Conservation (phyloP, 2,329 filamentous ascomycete genomes). For the Lachnellula willkommii region DNA sequence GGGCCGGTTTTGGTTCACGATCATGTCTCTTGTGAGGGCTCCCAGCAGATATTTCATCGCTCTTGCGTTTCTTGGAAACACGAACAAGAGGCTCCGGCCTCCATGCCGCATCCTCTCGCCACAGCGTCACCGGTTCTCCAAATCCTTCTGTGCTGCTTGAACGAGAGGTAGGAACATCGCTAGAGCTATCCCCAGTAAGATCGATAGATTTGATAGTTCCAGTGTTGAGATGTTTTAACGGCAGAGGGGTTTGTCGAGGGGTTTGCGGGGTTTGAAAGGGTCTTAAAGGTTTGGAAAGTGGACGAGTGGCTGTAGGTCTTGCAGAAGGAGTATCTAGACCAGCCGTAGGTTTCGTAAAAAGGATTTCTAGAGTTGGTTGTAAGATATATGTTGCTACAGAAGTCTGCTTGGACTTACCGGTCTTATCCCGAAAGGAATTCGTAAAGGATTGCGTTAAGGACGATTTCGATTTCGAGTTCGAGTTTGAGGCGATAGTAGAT, state of each 20-base stretch:
- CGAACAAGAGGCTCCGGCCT: constrained; percentile 24
- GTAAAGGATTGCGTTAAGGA: constrained; percentile 22
- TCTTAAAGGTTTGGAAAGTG: constrained; percentile 14
- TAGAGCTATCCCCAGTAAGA: constrained; percentile 27
- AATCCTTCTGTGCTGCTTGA: constrained; percentile 25
- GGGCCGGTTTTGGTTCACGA: background rate
- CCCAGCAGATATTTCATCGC: constrained; percentile 25
- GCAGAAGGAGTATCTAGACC: constrained; percentile 24
- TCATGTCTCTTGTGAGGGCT: constrained; percentile 11
- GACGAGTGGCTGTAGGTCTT: constrained; percentile 9
- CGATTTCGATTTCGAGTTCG: constrained; percentile 7
- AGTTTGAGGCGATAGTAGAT: constrained; percentile 21
- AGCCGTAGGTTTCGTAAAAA: constrained; percentile 13
- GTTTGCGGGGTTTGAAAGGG: constrained; percentile 30
- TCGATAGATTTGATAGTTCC: constrained; percentile 29
- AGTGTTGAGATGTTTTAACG: constrained; percentile 11
- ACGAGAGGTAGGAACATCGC: constrained; percentile 9
- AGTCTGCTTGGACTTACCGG: constrained; percentile 10
- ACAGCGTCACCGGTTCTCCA: constrained; percentile 21
- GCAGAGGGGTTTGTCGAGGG: constrained; percentile 27
- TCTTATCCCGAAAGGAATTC: constrained; percentile 17
- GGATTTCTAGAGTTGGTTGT: constrained; percentile 20
- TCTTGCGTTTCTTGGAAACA: constrained; percentile 31
- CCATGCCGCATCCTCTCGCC: constrained; percentile 25
- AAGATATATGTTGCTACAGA: background rate